phyloP scores from a whole-genome alignment of 352 stramenopile genomes.

The Phytophthora hybrid region DNA sequence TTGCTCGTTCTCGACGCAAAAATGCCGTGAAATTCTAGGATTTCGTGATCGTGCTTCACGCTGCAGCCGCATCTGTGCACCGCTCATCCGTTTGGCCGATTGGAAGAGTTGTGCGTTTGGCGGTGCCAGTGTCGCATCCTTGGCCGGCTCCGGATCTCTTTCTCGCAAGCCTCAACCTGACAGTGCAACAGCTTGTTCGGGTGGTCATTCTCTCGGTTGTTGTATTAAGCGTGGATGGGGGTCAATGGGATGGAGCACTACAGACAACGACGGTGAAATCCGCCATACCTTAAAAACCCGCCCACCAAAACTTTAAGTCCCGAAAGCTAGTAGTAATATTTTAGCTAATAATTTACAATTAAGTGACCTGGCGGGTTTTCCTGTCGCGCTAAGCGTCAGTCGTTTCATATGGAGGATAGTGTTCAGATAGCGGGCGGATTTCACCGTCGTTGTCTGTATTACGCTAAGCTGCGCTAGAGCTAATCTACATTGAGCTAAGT shows the following conservation, averaged over 20 bases:
- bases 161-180: slow-evolving; percentile 2
- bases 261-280: no score
- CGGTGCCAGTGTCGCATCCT: slow-evolving; percentile 25
- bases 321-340: no score
- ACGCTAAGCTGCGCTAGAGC: background rate
- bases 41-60: slow-evolving; percentile 1
- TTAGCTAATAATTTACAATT: no score
- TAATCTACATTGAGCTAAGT: slow-evolving; percentile 16
- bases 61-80: slow-evolving; percentile 27
- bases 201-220: background rate
- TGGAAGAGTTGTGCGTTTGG: slow-evolving; percentile 31
- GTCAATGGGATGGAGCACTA: background rate
- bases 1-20: background rate
- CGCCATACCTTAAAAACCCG: no score
- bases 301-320: no score
- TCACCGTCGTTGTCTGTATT: no score
- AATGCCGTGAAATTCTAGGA: background rate
- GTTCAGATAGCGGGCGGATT: no score
- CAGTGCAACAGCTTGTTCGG: background rate
- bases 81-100: slow-evolving; percentile 33
- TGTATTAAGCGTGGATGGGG: slow-evolving; percentile 13
- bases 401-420: no score
- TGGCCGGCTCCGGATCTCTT: slow-evolving; percentile 19
- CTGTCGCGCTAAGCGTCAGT: no score
- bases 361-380: no score